Conservation (phyloP, 2,329 filamentous ascomycete species). For the Cadophora gregata region DNA sequence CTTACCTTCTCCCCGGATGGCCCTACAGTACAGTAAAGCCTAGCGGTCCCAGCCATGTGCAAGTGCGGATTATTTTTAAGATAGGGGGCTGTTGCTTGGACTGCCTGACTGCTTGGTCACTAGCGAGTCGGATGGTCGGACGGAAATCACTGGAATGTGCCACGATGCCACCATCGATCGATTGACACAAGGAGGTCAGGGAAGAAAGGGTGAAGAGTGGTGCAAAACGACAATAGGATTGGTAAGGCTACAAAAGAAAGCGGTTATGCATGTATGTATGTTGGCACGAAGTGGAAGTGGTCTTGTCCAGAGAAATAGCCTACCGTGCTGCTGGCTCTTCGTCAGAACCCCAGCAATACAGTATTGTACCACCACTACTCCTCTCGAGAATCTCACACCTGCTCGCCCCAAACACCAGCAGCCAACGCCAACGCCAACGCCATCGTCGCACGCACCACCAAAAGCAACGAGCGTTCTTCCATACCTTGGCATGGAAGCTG, state of each 20-base stretch:
- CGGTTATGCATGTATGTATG: background rate
- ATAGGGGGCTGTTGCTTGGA: too few species aligned
- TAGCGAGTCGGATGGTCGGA: background rate
- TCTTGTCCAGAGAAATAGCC: background rate
- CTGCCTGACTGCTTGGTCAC: background rate
- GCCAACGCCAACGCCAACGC: background rate
- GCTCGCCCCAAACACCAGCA: background rate
- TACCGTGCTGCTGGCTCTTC: background rate
- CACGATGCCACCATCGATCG: background rate
- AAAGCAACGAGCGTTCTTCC: slow-evolving; percentile 9
- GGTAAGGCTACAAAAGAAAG: background rate
- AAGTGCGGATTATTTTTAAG: background rate
- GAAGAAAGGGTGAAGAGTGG: background rate
- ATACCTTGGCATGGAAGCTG: slow-evolving; percentile 13
- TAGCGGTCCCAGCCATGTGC: background rate
- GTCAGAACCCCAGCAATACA: background rate
- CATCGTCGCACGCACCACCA: background rate
- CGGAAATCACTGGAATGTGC: background rate
- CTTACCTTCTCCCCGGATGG: background rate
- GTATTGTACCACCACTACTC: too few species aligned
- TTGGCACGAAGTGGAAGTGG: background rate
- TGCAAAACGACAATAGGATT: background rate
- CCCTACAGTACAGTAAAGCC: background rate
- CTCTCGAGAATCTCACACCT: background rate
- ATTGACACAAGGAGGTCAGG: background rate